These are phyloP conservation scores for Bjerkandera adusta DNA, from an alignment of 1,284 basidiomycete species.

Conservation along the genomic window DNA sequence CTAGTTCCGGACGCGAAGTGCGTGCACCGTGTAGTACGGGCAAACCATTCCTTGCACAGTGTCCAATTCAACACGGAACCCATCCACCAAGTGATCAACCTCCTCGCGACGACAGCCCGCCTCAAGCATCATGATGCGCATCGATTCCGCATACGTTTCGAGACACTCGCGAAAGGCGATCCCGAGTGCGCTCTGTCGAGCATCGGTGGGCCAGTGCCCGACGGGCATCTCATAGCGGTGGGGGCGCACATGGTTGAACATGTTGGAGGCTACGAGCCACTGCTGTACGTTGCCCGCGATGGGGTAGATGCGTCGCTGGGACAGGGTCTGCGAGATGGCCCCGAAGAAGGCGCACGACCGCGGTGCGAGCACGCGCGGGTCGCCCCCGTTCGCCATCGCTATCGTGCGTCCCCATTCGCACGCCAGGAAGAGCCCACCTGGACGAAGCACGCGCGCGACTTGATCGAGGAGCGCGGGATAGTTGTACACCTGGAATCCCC, in stretches of 20 bases:
- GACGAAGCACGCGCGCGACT: constrained; percentile 55
- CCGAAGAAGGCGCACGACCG: constrained; percentile 37
- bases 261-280: constrained; percentile 33
- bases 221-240: constrained; percentile 41
- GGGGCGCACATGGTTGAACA: constrained; percentile 39
- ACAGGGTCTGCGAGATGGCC: constrained; percentile 38
- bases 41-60: constrained; percentile 40
- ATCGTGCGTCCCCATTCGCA: constrained; percentile 54
- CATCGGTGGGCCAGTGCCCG: constrained; percentile 42
- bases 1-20: constrained; percentile 18
- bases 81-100: constrained; percentile 36
- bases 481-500: constrained; percentile 41
- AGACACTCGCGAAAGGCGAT: constrained; percentile 28
- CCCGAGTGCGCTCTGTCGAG: constrained; percentile 34
- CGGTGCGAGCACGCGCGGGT: constrained; percentile 27
- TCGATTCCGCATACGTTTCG: constrained; percentile 34
- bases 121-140: constrained; percentile 39
- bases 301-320: constrained; percentile 33
- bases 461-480: constrained; percentile 53
- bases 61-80: constrained; percentile 40
- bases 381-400: constrained; percentile 33
- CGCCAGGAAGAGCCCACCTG: constrained; percentile 63
- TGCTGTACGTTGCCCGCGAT: constrained; percentile 34
- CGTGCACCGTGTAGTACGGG: constrained; percentile 39
- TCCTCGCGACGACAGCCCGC: constrained; percentile 32